Base-by-base conservation (phyloP, 768 basidiomycete genomes). In the Russula earlei region DNA sequence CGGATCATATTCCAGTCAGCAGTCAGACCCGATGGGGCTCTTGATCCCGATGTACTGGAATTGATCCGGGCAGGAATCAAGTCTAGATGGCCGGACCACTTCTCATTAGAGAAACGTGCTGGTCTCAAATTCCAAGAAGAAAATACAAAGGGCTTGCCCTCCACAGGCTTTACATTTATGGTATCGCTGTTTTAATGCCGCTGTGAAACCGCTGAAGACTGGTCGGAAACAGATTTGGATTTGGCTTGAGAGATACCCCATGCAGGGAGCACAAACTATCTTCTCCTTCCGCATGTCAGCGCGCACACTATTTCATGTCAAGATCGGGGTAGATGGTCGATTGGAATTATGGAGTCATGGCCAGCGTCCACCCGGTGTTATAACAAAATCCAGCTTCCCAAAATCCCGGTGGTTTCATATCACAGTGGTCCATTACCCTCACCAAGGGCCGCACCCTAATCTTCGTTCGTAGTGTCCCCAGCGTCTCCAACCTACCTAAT, bases 31-130 rank as follows among this genome's bases (percentile, higher is more conserved):
- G 74, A 79, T 51, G 75, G 76, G 14, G 72, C 70, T 0, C 66
- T 89, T 24, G 81, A 89, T 58, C 65, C 70, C 6, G 85, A 87
- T 45, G 74, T 87, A 34, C 66, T 91, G 43, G 87, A 88, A 42
- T 68, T 89, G 25, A 74, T 91, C 51, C 79, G 85, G 7, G 75
- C 77, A 44, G 82, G 80, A 3, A 83, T 87, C 75, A 84, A 80
- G 67, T 81, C 82, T 37, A 77, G 81, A 33, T 91, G 89, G 90
- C 81, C 85, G 0, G 79, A 82, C 54, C 89, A 91, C 65, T 78
- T 92, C 57, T 85, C 81, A 3, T 70, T 91, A 62, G 81, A 82
- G 65, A 75, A 76, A 2, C 66, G 71, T 5, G 78, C 84, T 3
- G 70, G 77, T 9, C 60, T 89, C 6, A 70, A 73, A 4, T 66